Evolutionary conservation across 1,284 basidiomycete genomes (phyloP).

Genomic region (Limonomyces culmigenus): DNA sequence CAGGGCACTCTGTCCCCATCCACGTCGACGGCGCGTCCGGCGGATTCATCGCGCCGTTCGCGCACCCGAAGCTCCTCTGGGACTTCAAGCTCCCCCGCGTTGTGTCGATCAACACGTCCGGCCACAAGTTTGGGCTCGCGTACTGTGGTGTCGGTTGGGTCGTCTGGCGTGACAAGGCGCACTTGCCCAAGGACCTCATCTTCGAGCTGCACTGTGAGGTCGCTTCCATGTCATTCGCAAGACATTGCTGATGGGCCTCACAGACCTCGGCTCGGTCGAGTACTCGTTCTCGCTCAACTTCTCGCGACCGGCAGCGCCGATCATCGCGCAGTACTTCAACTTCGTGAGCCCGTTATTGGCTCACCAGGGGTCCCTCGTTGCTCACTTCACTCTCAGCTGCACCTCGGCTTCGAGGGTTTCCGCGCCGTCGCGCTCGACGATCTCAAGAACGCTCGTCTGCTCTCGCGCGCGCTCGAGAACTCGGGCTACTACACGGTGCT

Average conservation of each 20-base stretch:
- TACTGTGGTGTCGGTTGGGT: slow-evolving; percentile 58
- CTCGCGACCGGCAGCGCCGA: slow-evolving; percentile 44
- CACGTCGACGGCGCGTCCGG: slow-evolving; percentile 45
- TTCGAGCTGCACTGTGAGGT: slow-evolving; percentile 45
- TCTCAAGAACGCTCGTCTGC: slow-evolving; percentile 43
- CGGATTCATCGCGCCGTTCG: slow-evolving; percentile 51
- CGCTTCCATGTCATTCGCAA: background rate
- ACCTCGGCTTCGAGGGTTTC: slow-evolving; percentile 37
- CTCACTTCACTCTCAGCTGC: no score
- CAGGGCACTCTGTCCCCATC: slow-evolving; percentile 43
- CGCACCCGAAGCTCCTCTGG: slow-evolving; percentile 45
- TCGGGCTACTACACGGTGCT: slow-evolving; percentile 24
- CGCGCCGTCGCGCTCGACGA: slow-evolving; percentile 33
- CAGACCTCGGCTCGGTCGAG: slow-evolving; percentile 30
- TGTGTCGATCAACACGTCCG: slow-evolving; percentile 46
- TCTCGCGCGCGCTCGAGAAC: slow-evolving; percentile 51
- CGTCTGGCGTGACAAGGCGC: slow-evolving; percentile 37
- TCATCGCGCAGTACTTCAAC: slow-evolving; percentile 59
- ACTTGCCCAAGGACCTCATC: slow-evolving; percentile 43
- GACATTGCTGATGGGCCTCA: background rate
- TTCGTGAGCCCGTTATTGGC: no score
- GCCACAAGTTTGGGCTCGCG: slow-evolving; percentile 51
- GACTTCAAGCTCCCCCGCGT: slow-evolving; percentile 50
- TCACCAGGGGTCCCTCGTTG: no score
- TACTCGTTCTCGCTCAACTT: slow-evolving; percentile 51